phyloP scores from a whole-genome alignment of 129 eudicot species.

The Glebionis coronaria region DNA sequence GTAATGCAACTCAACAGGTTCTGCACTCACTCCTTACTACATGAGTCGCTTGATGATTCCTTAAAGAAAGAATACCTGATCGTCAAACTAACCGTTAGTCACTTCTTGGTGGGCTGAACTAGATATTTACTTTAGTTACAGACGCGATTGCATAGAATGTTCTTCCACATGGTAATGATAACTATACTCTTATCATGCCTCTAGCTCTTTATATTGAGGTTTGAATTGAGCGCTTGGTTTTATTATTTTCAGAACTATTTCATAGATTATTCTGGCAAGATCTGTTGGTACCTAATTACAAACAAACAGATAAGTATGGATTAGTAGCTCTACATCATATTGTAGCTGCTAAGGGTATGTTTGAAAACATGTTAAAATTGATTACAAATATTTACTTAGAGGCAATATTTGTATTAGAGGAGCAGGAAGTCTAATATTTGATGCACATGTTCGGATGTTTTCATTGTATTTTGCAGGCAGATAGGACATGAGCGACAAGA shows the following conservation, averaged over 20 bases:
- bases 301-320: too few species aligned
- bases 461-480: too few species aligned
- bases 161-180: conserved; percentile 84
- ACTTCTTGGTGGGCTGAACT: conserved; percentile 94
- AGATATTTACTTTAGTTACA: conserved; percentile 97
- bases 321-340: too few species aligned
- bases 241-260: conserved; percentile 29
- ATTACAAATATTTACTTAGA: too few species aligned
- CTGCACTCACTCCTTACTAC: too few species aligned
- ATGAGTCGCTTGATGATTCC: conserved; percentile 92
- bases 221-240: conserved; percentile 1
- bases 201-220: conserved; percentile 5
- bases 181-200: conserved; percentile 4
- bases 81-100: conserved; percentile 94
- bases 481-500: too few species aligned
- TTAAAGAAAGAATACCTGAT: conserved; percentile 92
- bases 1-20: conserved; percentile 50
- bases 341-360: too few species aligned
- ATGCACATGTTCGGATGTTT: too few species aligned
- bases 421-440: too few species aligned
- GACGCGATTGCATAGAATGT: conserved; percentile 99
- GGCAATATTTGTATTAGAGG: too few species aligned
- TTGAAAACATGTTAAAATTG: too few species aligned
- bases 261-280: too few species aligned
- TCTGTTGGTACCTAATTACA: conserved; percentile 92